Evolutionary conservation across 148 eudicot species (phyloP), one percentile per base, ranked within the genome.

Genomic region (Agrostemma githago): DNA sequence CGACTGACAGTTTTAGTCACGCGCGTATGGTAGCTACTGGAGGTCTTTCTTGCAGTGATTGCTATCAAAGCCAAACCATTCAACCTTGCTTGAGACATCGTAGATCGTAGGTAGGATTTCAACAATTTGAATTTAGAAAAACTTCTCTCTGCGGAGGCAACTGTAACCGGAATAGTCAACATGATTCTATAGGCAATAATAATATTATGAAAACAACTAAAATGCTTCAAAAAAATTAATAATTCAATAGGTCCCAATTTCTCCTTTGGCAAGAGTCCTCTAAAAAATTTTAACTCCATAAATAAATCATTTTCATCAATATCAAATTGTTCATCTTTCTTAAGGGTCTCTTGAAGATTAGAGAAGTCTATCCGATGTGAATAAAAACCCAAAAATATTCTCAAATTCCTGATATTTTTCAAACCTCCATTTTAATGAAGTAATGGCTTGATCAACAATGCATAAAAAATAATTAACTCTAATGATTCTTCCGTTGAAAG

Each of bases 171-270:
- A 72, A 79, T 72, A 15, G 71, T 79, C 37, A 82, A 76, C 20
- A 79, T 46, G 11, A 79, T 71, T 59, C 74, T 79, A 68, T 83
- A 83, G 6, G 74, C 80, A 79, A 72, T 76, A 38, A 48, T 15
- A 12, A 46, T 71, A 79, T 83, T 83, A 38, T 75, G 82, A 44
- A 79, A 79, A n/a, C 73, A 74, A 68, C 41, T 48, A 17, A 70
- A 1, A 11, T 15, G 20, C 17, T 82, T 82, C 60, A 79, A 20
- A 40, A 16, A 65, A 0, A 34, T 66, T 26, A 82, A 67, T 21
- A 82, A 43, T 5, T 82, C 77, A 72, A 68, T 11, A n/a, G 82
- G 26, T 60, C 66, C 19, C 34, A 26, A 26, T 1, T 26, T 26
- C 34, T 26, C 34, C 1, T 26, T 26, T 26, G 34, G 34, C 34